These are phyloP conservation scores for Globisporangium cystogenes DNA, from an alignment of 352 stramenopile genomes.

Conservation along the genomic window DNA sequence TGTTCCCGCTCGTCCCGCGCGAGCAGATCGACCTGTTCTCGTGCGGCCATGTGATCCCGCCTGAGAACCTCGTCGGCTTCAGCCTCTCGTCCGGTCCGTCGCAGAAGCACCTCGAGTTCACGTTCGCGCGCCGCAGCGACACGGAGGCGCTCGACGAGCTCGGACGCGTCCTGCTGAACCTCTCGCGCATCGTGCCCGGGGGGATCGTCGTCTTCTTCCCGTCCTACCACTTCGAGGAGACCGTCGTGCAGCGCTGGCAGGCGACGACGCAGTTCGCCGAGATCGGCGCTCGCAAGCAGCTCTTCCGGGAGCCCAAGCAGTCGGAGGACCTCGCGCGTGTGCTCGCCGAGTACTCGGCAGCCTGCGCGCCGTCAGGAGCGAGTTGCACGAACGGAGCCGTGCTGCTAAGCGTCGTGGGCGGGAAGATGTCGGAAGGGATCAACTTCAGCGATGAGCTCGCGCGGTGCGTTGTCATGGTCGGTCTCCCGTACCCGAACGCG, in stretches of 20 bases:
- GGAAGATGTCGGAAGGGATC: constrained; percentile 99
- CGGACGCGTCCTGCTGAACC: constrained; percentile 89
- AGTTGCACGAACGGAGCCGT: constrained; percentile 54
- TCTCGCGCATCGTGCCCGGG: constrained; percentile 87
- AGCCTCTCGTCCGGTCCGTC: constrained; percentile 77
- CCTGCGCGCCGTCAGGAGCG: constrained; percentile 22
- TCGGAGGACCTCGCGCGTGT: constrained; percentile 90
- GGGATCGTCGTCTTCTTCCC: constrained; percentile 98
- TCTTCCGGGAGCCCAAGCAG: constrained; percentile 94
- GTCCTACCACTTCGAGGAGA: constrained; percentile 95
- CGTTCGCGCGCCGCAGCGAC: constrained; percentile 72
- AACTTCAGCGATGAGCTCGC: constrained; percentile 99
- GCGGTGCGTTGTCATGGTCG: constrained; percentile 96
- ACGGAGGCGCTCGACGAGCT: constrained; percentile 91
- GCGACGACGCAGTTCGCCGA: constrained; percentile 69
- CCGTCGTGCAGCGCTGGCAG: constrained; percentile 85
- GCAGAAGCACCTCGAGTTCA: constrained; percentile 93
- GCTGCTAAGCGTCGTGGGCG: constrained; percentile 97
- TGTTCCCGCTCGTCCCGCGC: constrained; percentile 84
- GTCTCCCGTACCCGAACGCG: constrained; percentile 97
- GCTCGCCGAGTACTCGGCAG: constrained; percentile 79
- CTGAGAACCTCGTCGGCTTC: constrained; percentile 86
- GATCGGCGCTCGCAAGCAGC: constrained; percentile 84
- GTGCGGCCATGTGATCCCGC: constrained; percentile 97
- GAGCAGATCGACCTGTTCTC: constrained; percentile 93